Evolutionary conservation across 2,329 filamentous ascomycete species (phyloP).

Genomic region (Periconia macrospinosa): DNA sequence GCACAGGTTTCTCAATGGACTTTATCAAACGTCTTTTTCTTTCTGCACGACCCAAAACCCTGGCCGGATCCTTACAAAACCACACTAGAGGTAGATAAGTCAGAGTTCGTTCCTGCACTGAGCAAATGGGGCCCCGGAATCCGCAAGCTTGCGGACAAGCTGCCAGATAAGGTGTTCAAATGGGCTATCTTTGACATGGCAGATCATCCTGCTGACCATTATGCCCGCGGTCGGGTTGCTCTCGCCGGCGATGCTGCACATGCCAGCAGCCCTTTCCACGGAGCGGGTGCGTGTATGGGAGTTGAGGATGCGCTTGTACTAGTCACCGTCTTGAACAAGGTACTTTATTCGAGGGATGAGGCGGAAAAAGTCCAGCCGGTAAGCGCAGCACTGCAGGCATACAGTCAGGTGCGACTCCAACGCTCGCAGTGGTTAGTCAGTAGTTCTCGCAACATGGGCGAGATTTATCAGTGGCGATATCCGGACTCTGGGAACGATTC

Average conservation of each 20-base stretch:
- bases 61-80: conserved; percentile 7
- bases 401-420: conserved; percentile 10
- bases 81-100: conserved; percentile 7
- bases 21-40: conserved; percentile 20
- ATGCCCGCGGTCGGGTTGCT: conserved; percentile 12
- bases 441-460: conserved; percentile 12
- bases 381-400: conserved; percentile 11
- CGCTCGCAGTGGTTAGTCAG: conserved; percentile 14
- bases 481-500: conserved; percentile 2
- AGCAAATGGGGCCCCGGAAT: conserved; percentile 8
- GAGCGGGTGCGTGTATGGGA: conserved; percentile 18
- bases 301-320: conserved; percentile 36
- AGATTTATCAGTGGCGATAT: conserved; percentile 15
- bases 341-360: neutral
- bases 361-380: neutral
- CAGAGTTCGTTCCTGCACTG: conserved; percentile 10
- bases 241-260: conserved; percentile 23
- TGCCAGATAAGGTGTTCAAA: conserved; percentile 10
- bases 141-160: conserved; percentile 4
- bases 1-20: no score
- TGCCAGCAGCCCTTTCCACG: conserved; percentile 18
- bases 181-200: conserved; percentile 22
- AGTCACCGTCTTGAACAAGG: neutral
- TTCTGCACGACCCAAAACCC: conserved; percentile 13
- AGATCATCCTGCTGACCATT: conserved; percentile 11